A percentile compares a stretch with the other conserved stretches of the same genome.
These are phyloP conservation scores for Bipolaris zeicola DNA, from an alignment of 2,329 filamentous ascomycete genomes.

Conservation along the genomic window DNA sequence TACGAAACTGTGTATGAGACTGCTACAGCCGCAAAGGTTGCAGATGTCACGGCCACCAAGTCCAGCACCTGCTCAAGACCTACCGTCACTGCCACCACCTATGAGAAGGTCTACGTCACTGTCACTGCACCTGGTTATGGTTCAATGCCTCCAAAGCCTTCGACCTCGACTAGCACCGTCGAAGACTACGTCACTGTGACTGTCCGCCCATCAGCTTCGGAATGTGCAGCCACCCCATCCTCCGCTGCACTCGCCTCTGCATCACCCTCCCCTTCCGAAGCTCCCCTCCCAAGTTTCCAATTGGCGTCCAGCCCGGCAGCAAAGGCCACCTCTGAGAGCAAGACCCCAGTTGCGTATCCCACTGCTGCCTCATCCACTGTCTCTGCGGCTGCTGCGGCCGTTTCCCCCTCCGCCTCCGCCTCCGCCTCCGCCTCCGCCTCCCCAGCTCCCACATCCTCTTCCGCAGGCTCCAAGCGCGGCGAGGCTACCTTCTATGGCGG, in stretches of 20 bases:
- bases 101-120: slow-evolving; percentile 33
- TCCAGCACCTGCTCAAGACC: slow-evolving; percentile 9
- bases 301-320: background rate
- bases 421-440: background rate
- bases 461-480: slow-evolving; percentile 28
- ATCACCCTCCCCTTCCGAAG: background rate
- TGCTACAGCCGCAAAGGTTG: slow-evolving; percentile 1
- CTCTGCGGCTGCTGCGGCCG: slow-evolving; percentile 4
- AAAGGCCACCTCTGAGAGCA: slow-evolving; percentile 1
- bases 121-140: slow-evolving; percentile 16
- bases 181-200: slow-evolving; percentile 24
- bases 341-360: slow-evolving; percentile 9
- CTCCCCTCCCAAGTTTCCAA: background rate
- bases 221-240: slow-evolving; percentile 19
- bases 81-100: slow-evolving; percentile 27
- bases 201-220: slow-evolving; percentile 14
- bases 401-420: background rate
- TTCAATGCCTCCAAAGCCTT: slow-evolving; percentile 1
- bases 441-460: background rate
- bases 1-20: slow-evolving; percentile 16
- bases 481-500: slow-evolving; percentile 48
- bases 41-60: slow-evolving; percentile 6
- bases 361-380: slow-evolving; percentile 4
- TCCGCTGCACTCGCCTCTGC: slow-evolving; percentile 6
- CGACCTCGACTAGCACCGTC: slow-evolving; percentile 21